Evolutionary conservation across 225 moss, liverwort and hornwort genomes (phyloP), one percentile per base, ranked within the genome.

Genomic region (Climacium dendroides): DNA sequence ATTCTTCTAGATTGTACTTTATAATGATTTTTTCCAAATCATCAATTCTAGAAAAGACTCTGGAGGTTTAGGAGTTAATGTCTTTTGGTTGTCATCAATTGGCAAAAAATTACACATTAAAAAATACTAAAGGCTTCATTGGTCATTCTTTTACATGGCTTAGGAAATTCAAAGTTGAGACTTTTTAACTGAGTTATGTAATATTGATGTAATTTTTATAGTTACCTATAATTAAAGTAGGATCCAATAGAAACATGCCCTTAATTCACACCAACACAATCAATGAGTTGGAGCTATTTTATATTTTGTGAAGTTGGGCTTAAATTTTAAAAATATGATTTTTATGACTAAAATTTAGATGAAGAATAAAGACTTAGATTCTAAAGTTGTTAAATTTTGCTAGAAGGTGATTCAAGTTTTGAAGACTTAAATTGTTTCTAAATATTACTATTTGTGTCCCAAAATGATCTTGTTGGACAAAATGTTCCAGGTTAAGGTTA

Each of bases 251-350:
- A 1, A 73, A 18, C 11, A 73, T 0, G 29, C 18, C 6, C 1
- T 26, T 29, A 47, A 73, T 73, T 19, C 2, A 47, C 0, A 0
- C 19, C 73, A 47, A 73, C 0, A 0, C 11, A 47, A 30, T 72
- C 0, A 7, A 47, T 30, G 4, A 19, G 0, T 10, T 41, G 26
- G 10, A 10, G 10, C 10, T 45, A 10, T 18, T 73, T 47, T 29
- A 18, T 47, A 29, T 18, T 29, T 0, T 29, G 0, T 0, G 0
- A 48, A 47, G 1, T 72, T 45, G 11, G 11, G 0, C 2, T 73
- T 7, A 73, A 47, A 18, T 29, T 17, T 13, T 4, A 5, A 9
- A 11, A 45, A 30, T 11, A 10, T 47, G 1, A 19, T 30, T 73
- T 73, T 11, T 30, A 73, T 30, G 4, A 73, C 11, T 47, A 48